Base-by-base conservation (phyloP, 2,329 filamentous ascomycete species). In the Pyricularia sp. region DNA sequence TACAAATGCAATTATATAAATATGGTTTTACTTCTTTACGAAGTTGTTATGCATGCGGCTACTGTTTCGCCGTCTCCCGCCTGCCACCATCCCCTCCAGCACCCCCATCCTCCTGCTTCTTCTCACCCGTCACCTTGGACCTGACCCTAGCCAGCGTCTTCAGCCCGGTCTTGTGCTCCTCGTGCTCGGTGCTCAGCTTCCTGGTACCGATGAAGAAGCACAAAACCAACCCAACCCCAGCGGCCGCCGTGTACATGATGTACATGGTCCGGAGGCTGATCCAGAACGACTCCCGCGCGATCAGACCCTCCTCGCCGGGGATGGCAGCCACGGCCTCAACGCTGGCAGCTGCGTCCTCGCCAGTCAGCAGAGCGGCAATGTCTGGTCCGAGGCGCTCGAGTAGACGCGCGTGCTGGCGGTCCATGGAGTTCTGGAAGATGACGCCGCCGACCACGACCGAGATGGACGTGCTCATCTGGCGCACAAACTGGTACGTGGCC, bases 271-370 rank as follows among this genome's bases (percentile, higher is more conserved):
- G 78, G 71, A 88, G 72, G 67, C 83, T 81, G 59, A 77, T 77
- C 78, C 82, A 83, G 73, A 84, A 88, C 0, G 85, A 84, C 0
- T 72, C 75, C 36, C 80, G 78, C 2, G 82, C 83, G 1, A 81
- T 73, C 11, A 73, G 72, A 2, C 78, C 83, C 66, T 86, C 79
- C 2, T 77, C 76, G 0, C 80, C 77, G 0, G 82, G 81, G 9
- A 92, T 79, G 0, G 74, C 72, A n/a, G 82, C 79, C 25, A 92
- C 84, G 11, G 86, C 74, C 25, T 83, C 80, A 1, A 89, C 85
- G 73, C 86, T 88, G 25, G 90, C 84, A 17, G 87, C 84, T 50
- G 90, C 87, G 69, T 84, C 82, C 71, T 81, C 79, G n/a, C 88
- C 88, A 3, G 85, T 83, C 6, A 92, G 82, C 28, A 80, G 74